Percentiles rank a stretch among this genome's conserved stretches.
Conservation (phyloP, 345 rosid species). For the Heritiera littoralis region DNA sequence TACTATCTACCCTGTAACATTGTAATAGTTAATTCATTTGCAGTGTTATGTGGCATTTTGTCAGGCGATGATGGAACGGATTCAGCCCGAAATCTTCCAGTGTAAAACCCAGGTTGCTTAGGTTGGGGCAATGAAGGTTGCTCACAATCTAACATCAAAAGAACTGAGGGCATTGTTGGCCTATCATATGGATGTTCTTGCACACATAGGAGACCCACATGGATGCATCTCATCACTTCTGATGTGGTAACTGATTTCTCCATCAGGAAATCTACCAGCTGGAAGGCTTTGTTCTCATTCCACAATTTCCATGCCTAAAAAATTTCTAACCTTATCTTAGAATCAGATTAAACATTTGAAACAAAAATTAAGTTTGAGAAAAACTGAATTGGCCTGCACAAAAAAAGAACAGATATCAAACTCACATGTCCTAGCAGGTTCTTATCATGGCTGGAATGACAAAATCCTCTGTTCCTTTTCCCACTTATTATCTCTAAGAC, state of each 20-base stretch:
- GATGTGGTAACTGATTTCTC: too few relatives aligned
- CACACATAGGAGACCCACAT: slow-evolving; percentile 9
- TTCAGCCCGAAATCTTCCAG: not conserved
- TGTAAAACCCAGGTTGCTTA: slow-evolving; percentile 2
- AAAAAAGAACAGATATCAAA: not conserved
- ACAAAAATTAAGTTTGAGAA: too few relatives aligned
- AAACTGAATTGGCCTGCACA: too few relatives aligned
- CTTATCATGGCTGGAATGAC: slow-evolving; percentile 17
- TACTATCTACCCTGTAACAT: slow-evolving; percentile 2
- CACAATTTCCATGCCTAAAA: slow-evolving; percentile 15
- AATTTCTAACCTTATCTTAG: too few relatives aligned
- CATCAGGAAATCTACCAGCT: not conserved
- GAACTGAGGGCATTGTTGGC: slow-evolving; percentile 3
- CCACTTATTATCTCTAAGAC: slow-evolving; percentile 38
- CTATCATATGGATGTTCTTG: not conserved
- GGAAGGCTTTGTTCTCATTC: slow-evolving; percentile 18
- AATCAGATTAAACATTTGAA: too few relatives aligned
- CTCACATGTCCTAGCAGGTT: slow-evolving; percentile 32
- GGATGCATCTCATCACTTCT: not conserved
- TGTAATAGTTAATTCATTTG: not conserved
- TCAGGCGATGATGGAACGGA: not conserved
- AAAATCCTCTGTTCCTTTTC: slow-evolving; percentile 10
- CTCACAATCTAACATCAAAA: slow-evolving; percentile 1
- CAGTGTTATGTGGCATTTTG: not conserved
- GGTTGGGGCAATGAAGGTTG: not conserved